Evolutionary conservation across 768 basidiomycete genomes (phyloP).

Genomic region (Trametes coccinea): DNA sequence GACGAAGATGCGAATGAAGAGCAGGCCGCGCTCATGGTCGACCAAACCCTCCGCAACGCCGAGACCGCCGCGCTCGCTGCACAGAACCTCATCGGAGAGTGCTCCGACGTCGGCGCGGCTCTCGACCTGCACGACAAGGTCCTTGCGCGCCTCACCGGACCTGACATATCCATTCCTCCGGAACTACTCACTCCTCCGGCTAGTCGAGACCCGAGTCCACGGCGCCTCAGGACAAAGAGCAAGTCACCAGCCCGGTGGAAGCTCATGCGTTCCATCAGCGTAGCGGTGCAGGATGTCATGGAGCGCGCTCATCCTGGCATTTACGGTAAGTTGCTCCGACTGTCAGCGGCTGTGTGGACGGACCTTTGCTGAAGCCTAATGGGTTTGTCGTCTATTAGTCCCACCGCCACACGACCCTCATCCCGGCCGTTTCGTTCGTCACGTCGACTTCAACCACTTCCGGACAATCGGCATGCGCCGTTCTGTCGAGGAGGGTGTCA

Average conservation of each 20-base stretch:
- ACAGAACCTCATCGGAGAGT: slow-evolving; percentile 34
- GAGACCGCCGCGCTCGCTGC: slow-evolving; percentile 61
- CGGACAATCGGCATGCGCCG: slow-evolving; percentile 95
- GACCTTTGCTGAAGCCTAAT: slow-evolving; percentile 5
- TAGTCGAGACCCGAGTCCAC: slow-evolving; percentile 82
- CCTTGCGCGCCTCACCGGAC: slow-evolving; percentile 54
- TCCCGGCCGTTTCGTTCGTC: slow-evolving; percentile 78
- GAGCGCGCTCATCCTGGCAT: slow-evolving; percentile 64
- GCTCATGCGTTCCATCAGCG: slow-evolving; percentile 73
- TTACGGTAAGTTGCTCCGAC: slow-evolving; percentile 53
- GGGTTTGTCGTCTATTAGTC: slow-evolving; percentile 41
- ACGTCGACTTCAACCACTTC: slow-evolving; percentile 96
- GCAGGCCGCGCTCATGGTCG: slow-evolving; percentile 63
- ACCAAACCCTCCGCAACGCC: slow-evolving; percentile 65
- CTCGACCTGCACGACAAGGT: slow-evolving; percentile 61
- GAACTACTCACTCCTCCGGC: slow-evolving; percentile 78
- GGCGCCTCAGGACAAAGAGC: slow-evolving; percentile 73
- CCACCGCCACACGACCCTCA: slow-evolving; percentile 69
- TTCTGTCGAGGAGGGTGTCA: slow-evolving; percentile 85
- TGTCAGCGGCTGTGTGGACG: neutral
- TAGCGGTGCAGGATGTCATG: slow-evolving; percentile 73
- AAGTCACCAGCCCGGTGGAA: slow-evolving; percentile 85
- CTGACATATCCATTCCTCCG: slow-evolving; percentile 69
- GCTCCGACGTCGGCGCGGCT: slow-evolving; percentile 41
- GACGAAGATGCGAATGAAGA: slow-evolving; percentile 47